Evolutionary conservation across 202 grass and related monocot species (phyloP).

Genomic region (Brachypodium distachyon): DNA sequence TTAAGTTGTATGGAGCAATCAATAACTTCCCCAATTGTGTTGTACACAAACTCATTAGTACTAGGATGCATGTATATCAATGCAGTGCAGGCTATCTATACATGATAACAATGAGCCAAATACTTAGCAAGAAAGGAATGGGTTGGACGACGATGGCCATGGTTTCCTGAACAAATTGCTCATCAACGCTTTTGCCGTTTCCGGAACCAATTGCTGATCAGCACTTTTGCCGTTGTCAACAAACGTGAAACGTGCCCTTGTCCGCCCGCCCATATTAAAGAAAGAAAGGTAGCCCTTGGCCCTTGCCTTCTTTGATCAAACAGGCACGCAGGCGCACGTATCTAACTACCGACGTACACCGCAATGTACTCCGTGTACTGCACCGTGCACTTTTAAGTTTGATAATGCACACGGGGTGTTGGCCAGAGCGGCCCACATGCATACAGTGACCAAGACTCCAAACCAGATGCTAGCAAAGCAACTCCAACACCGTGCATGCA

Average conservation of each 20-base stretch:
- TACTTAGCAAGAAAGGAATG: too few species aligned
- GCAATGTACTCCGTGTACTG: not conserved
- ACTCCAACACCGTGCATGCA: not conserved
- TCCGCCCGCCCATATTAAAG: not conserved
- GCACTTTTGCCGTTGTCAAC: not conserved
- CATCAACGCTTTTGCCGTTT: too few species aligned
- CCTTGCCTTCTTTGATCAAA: not conserved
- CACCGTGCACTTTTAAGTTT: not conserved
- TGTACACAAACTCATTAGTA: too few species aligned
- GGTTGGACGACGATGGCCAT: not conserved
- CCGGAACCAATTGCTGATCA: not conserved
- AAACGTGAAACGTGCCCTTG: not conserved
- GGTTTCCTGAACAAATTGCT: too few species aligned
- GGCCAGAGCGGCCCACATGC: not conserved
- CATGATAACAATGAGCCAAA: too few species aligned
- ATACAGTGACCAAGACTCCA: not conserved
- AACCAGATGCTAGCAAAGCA: not conserved
- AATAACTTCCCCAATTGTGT: not conserved
- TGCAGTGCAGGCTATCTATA: too few species aligned
- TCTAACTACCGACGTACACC: not conserved
- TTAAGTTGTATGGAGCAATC: too few species aligned
- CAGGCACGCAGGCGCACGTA: not conserved
- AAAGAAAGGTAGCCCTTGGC: not conserved
- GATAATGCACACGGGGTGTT: not conserved
- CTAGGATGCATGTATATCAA: too few species aligned